These are phyloP conservation scores for Capronia epimyces DNA, from an alignment of 2,329 filamentous ascomycete species.

Conservation along the genomic window DNA sequence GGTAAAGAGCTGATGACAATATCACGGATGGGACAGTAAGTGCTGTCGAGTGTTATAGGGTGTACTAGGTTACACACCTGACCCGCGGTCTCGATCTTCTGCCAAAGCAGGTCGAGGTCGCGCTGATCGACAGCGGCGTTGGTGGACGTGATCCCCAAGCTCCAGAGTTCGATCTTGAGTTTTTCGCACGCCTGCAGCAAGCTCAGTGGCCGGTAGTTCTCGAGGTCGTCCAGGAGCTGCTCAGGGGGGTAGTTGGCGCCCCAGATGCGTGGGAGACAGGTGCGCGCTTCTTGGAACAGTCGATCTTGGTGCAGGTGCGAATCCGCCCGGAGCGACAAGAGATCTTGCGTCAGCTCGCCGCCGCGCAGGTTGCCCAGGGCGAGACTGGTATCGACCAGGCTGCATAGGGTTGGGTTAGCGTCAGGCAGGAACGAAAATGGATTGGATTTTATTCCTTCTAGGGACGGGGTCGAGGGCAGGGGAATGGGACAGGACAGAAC, in stretches of 20 bases:
- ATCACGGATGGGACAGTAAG: background rate
- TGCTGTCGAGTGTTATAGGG: background rate
- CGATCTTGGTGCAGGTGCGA: conserved; percentile 29
- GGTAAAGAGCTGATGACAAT: too few species aligned
- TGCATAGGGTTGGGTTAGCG: too few species aligned
- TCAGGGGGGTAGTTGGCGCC: conserved; percentile 36
- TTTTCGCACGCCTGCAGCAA: conserved; percentile 32
- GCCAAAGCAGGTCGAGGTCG: background rate
- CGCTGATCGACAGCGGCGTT: background rate
- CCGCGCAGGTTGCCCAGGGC: conserved; percentile 27
- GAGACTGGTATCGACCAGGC: conserved; percentile 26
- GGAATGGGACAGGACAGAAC: conserved; percentile 19
- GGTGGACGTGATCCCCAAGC: background rate
- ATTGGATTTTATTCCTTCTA: background rate
- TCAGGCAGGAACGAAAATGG: background rate
- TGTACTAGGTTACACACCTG: background rate
- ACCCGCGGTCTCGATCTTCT: background rate
- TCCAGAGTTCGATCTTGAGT: conserved; percentile 33
- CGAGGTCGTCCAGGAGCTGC: conserved; percentile 37
- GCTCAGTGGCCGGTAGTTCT: conserved; percentile 36
- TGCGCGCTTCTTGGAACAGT: conserved; percentile 33
- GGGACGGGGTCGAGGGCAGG: background rate
- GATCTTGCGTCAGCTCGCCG: conserved; percentile 33
- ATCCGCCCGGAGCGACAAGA: conserved; percentile 25
- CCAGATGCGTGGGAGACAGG: conserved; percentile 36